A percentile compares a stretch with the other conserved stretches of the same genome.
These are phyloP conservation scores for Pterula multifida DNA, from an alignment of 1,284 basidiomycete species.

Conservation along the genomic window DNA sequence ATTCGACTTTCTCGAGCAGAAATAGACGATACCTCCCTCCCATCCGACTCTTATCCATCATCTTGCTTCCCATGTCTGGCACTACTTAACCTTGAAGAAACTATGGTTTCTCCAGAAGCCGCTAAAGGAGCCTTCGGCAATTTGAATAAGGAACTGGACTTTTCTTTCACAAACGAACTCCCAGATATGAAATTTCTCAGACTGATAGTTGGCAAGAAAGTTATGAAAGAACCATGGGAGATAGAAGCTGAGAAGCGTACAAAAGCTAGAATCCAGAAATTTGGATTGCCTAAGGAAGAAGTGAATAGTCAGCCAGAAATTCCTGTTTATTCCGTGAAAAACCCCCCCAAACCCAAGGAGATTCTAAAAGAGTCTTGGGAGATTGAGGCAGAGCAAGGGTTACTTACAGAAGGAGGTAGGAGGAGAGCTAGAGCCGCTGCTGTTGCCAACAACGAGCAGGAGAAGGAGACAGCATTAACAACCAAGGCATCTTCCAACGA, in stretches of 20 bases:
- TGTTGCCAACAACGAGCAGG: conserved; percentile 25
- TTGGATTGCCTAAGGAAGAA: conserved; percentile 9
- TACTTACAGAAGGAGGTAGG: conserved; percentile 58
- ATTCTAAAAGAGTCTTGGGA: conserved; percentile 62
- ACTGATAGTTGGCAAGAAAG: conserved; percentile 54
- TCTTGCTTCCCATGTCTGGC: conserved; percentile 37
- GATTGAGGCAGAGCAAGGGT: conserved; percentile 60
- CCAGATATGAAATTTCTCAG: conserved; percentile 37
- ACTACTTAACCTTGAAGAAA: conserved; percentile 54
- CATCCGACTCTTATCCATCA: conserved; percentile 26
- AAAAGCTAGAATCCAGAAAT: conserved; percentile 22
- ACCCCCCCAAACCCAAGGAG: conserved; percentile 17
- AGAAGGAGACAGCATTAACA: conserved; percentile 21
- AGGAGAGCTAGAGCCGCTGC: conserved; percentile 48
- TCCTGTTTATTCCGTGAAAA: conserved; percentile 8
- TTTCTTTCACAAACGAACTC: conserved; percentile 39
- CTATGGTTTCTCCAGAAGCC: conserved; percentile 34
- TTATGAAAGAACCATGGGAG: conserved; percentile 66
- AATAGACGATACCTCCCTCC: conserved; percentile 48
- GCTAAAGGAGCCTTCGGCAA: conserved; percentile 31
- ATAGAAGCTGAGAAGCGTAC: conserved; percentile 50
- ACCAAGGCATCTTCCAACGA: conserved; percentile 30
- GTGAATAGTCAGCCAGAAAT: not conserved
- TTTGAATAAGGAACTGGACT: conserved; percentile 37
- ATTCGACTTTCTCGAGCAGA: conserved; percentile 42